Conservation (phyloP, 2,329 filamentous ascomycete genomes). For the Fusarium sarcochroum region DNA sequence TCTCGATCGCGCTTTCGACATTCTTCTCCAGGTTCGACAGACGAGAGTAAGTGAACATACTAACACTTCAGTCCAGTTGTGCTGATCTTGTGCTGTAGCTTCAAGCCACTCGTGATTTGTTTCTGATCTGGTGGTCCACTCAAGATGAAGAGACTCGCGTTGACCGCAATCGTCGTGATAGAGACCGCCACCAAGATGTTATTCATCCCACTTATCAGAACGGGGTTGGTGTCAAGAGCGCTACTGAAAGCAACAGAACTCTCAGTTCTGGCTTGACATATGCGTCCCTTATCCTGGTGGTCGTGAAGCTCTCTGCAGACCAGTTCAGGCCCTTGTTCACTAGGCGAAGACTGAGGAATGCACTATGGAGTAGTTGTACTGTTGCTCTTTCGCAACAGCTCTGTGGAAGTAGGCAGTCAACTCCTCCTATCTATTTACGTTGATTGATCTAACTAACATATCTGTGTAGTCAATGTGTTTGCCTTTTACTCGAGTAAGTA, state of each 20-base stretch:
- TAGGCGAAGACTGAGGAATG: slow-evolving; percentile 31
- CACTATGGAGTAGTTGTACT: slow-evolving; percentile 46
- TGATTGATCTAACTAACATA: neutral
- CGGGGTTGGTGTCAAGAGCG: neutral
- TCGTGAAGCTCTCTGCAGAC: slow-evolving; percentile 25
- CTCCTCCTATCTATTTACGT: slow-evolving; percentile 36
- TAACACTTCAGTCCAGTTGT: fast-evolving
- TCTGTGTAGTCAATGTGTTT: slow-evolving; percentile 49
- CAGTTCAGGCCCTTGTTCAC: slow-evolving; percentile 39
- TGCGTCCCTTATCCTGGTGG: slow-evolving; percentile 20
- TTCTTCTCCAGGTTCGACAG: slow-evolving; percentile 52
- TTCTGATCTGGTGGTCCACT: slow-evolving; percentile 50
- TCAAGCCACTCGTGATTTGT: slow-evolving; percentile 56
- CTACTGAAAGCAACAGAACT: too few relatives aligned
- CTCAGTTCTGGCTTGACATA: slow-evolving; percentile 29
- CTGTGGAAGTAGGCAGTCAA: slow-evolving; percentile 40
- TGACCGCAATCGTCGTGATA: neutral
- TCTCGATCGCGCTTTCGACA: slow-evolving; percentile 52
- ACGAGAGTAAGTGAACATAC: slow-evolving; percentile 32
- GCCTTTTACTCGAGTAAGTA: slow-evolving; percentile 60
- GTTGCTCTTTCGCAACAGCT: slow-evolving; percentile 50
- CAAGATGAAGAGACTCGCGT: neutral
- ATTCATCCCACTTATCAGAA: neutral
- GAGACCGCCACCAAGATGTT: neutral
- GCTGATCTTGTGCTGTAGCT: slow-evolving; percentile 44